These are phyloP conservation scores for Triticum timopheevii DNA, from an alignment of 176 grass and related monocot species.

Conservation along the genomic window DNA sequence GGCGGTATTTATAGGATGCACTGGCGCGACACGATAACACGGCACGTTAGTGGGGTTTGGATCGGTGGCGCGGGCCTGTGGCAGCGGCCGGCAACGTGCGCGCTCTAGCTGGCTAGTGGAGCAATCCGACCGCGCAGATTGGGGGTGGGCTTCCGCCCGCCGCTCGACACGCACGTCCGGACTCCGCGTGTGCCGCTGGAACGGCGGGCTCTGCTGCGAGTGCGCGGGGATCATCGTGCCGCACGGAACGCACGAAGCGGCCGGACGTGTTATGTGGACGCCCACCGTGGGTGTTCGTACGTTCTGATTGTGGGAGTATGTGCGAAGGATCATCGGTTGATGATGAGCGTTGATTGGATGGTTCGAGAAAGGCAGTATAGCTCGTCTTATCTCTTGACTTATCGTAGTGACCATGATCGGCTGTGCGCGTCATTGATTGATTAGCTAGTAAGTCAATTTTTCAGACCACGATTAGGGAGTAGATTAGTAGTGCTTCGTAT, in stretches of 20 bases:
- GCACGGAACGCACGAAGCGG: neutral
- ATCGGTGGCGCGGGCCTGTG: slow-evolving; percentile 29
- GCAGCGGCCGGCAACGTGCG: slow-evolving; percentile 11
- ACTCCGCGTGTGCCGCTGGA: neutral
- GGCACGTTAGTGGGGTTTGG: slow-evolving; percentile 14
- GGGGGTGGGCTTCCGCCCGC: neutral
- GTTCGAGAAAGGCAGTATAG: neutral
- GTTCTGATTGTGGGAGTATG: neutral
- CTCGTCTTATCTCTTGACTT: neutral
- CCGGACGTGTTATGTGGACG: neutral
- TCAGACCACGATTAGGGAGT: too few relatives aligned
- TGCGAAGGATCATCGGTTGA: neutral
- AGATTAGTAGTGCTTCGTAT: too few relatives aligned
- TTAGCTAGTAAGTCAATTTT: too few relatives aligned
- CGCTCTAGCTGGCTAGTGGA: slow-evolving; percentile 21
- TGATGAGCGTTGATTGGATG: neutral
- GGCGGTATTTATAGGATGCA: slow-evolving; percentile 40
- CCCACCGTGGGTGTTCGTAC: neutral
- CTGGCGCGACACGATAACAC: neutral
- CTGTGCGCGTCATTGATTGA: too few relatives aligned
- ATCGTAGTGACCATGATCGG: too few relatives aligned
- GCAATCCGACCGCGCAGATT: slow-evolving; percentile 25
- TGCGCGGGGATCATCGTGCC: neutral
- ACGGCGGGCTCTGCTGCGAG: too few relatives aligned
- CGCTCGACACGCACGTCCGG: slow-evolving; percentile 27